Percentiles rank a stretch among this genome's conserved stretches.
phyloP scores from a whole-genome alignment of 495 filamentous ascomycete species.

The Aspergillus indologenus region DNA sequence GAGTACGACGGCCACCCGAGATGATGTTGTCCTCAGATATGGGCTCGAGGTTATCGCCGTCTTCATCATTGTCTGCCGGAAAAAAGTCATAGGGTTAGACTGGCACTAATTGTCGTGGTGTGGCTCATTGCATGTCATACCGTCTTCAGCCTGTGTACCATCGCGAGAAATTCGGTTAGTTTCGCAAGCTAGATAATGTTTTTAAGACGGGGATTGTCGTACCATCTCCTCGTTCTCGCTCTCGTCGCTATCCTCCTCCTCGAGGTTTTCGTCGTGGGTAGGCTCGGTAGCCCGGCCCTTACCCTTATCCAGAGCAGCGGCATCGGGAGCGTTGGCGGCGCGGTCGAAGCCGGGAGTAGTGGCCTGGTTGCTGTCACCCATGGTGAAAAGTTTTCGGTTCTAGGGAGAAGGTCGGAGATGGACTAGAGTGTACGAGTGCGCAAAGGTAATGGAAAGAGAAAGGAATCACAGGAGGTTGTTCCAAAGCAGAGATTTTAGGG shows the following conservation, averaged over 20 bases:
- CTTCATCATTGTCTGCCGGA: conserved; percentile 57
- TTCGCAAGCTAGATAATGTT: not conserved
- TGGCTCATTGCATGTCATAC: conserved; percentile 6
- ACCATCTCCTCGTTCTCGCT: conserved; percentile 63
- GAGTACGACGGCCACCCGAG: conserved; percentile 71
- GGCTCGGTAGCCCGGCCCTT: conserved; percentile 62
- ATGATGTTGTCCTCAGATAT: conserved; percentile 90
- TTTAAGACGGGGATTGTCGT: conserved; percentile 20
- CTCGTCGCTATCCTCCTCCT: conserved; percentile 63
- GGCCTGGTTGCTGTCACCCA: conserved; percentile 38
- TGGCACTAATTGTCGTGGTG: not conserved
- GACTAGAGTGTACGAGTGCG: not conserved
- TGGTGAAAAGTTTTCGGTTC: conserved; percentile 20
- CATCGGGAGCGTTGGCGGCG: conserved; percentile 34
- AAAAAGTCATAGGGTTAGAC: conserved; percentile 4
- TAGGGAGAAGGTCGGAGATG: not conserved
- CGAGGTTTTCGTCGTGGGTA: conserved; percentile 59
- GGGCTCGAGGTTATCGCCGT: conserved; percentile 81
- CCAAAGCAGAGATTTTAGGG: not conserved
- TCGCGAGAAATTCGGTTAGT: not conserved
- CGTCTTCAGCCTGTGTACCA: conserved; percentile 38
- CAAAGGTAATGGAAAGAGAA: no score
- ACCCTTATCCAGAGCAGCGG: conserved; percentile 42
- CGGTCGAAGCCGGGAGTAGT: conserved; percentile 32
- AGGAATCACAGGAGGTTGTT: not conserved